phyloP scores from a whole-genome alignment of 2,329 filamentous ascomycete species.

The Talaromyces sp. region DNA sequence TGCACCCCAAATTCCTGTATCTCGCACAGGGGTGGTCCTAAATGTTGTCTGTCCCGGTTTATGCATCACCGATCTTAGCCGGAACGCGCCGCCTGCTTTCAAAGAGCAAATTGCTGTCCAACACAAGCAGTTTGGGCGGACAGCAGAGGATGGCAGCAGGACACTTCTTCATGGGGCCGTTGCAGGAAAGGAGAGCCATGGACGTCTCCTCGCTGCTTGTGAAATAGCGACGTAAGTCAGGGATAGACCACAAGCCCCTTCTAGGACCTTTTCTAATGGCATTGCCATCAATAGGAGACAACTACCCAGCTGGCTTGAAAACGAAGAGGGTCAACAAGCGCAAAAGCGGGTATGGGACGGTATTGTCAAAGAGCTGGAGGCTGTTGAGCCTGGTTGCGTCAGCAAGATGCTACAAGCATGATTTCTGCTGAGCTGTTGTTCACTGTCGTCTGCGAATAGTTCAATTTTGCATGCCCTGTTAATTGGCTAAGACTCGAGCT shows the following conservation, averaged over 20 bases:
- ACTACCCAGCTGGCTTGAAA: slow-evolving; percentile 8
- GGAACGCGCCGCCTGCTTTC: slow-evolving; percentile 21
- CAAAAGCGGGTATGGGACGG: slow-evolving; percentile 3
- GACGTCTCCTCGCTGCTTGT: slow-evolving; percentile 9
- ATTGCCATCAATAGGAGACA: neutral
- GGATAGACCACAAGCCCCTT: neutral
- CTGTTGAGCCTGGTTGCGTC: slow-evolving; percentile 6
- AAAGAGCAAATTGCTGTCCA: slow-evolving; percentile 19
- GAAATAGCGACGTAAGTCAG: slow-evolving; percentile 10
- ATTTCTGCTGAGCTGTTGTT: neutral
- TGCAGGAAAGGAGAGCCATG: slow-evolving; percentile 25
- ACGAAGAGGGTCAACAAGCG: slow-evolving; percentile 3
- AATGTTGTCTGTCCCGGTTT: slow-evolving; percentile 29
- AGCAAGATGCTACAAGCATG: neutral
- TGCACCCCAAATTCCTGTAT: slow-evolving; percentile 18
- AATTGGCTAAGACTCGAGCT: neutral
- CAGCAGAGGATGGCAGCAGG: slow-evolving; percentile 26
- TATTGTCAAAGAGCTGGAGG: slow-evolving; percentile 9
- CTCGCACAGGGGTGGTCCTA: slow-evolving; percentile 26
- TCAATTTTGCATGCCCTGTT: neutral
- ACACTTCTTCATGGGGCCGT: slow-evolving; percentile 26
- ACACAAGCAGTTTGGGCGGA: slow-evolving; percentile 20
- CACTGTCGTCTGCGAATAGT: neutral
- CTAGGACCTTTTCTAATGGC: neutral
- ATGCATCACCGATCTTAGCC: slow-evolving; percentile 21